Base-by-base conservation (phyloP, 768 basidiomycete genomes). In the Calocera viscosa region DNA sequence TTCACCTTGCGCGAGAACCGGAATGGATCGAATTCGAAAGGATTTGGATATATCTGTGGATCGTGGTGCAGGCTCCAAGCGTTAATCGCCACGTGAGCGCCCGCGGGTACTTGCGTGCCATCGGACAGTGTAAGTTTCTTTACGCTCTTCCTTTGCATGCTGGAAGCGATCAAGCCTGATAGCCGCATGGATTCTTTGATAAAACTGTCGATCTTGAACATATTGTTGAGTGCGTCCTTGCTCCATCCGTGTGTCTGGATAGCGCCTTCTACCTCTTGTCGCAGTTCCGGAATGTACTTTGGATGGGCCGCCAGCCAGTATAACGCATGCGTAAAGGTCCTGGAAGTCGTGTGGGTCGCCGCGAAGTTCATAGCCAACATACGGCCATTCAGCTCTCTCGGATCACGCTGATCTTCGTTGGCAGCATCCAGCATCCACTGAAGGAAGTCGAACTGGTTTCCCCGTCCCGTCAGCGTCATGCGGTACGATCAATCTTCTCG, bases 31-130 rank as follows among this genome's bases (percentile, higher is more conserved):
- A 65, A 83, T 14, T 65, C 68, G 2, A 72, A 64, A 0, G 81
- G 69, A 64, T 80, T 70, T 0, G 69, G 32, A 69, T 80, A 81
- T 24, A 75, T 71, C 12, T 64, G 72, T n/a, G 74, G 74, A 68
- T 83, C 79, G 17, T 73, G 72, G 68, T 82, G 80, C 49, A 73
- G 73, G 2, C 73, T 72, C 17, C 67, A 66, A 14, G 70, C 41
- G 0, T 79, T 71, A 1, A 76, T 71, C 8, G 72, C 70, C 10
- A 82, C 66, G 28, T 75, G 70, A 0, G 77, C 76, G 1, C 78
- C 80, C 38, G 72, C 72, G 2, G 80, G 81, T 16, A 83, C 68
- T 47, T 69, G 68, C 0, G 76, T 78, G 5, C 80, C 81, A 69
- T 82, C 77, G 1, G 79, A 79, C 65, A 83, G 77, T 10, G 53